Evolutionary conservation across 2,329 filamentous ascomycete species (phyloP).

Genomic region (Alternaria sp.): DNA sequence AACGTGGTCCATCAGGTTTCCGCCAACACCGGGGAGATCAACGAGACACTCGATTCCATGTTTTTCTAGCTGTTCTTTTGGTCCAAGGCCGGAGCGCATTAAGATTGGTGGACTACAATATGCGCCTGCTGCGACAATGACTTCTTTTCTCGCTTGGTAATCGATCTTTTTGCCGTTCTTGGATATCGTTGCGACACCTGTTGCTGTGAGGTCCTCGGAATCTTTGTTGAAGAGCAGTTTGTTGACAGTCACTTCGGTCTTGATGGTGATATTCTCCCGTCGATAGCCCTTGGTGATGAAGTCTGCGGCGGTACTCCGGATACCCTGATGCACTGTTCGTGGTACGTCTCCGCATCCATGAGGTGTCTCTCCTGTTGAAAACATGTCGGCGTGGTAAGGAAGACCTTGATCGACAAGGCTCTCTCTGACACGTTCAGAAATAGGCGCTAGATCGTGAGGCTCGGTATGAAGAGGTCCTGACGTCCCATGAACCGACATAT

Average conservation of each 20-base stretch:
- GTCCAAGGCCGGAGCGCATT: slow-evolving; percentile 66
- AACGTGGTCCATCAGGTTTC: slow-evolving; percentile 71
- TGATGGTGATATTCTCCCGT: slow-evolving; percentile 48
- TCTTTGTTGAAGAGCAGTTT: slow-evolving; percentile 58
- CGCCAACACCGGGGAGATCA: slow-evolving; percentile 68
- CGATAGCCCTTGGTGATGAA: slow-evolving; percentile 54
- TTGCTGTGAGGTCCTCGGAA: slow-evolving; percentile 53
- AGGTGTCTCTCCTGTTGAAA: slow-evolving; percentile 55
- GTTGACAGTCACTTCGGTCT: slow-evolving; percentile 42
- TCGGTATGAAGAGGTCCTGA: slow-evolving; percentile 64
- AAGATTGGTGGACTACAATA: slow-evolving; percentile 51
- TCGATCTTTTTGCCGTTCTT: slow-evolving; percentile 50
- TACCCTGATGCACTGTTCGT: slow-evolving; percentile 43
- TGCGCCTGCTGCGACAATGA: slow-evolving; percentile 45
- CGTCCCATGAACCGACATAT: slow-evolving; percentile 55
- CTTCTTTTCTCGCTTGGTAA: slow-evolving; percentile 47
- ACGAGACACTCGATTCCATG: slow-evolving; percentile 62
- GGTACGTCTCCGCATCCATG: slow-evolving; percentile 44
- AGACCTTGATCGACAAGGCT: slow-evolving; percentile 65
- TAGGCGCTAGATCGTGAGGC: slow-evolving; percentile 67
- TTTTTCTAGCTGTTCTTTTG: slow-evolving; percentile 59
- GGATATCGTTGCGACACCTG: slow-evolving; percentile 56
- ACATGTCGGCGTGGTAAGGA: slow-evolving; percentile 67
- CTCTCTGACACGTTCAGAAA: slow-evolving; percentile 63
- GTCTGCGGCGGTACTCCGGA: slow-evolving; percentile 41